Percentiles rank a stretch among this genome's conserved stretches.
phyloP scores from a whole-genome alignment of 208 protist species.

The Acanthamoeba divionensis region DNA sequence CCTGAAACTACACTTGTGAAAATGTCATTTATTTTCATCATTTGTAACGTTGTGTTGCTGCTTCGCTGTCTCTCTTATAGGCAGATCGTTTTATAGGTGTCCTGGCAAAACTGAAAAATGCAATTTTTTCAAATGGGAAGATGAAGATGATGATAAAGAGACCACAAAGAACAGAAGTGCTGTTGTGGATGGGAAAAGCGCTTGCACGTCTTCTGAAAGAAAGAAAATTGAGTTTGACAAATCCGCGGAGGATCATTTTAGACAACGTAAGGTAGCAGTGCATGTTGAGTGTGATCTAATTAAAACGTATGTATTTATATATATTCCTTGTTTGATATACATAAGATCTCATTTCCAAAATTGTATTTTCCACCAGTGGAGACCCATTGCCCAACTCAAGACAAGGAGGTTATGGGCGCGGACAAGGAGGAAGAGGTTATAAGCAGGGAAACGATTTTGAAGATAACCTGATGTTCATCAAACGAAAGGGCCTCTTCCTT shows the following conservation, averaged over 20 bases:
- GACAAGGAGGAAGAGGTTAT: constrained; percentile 10
- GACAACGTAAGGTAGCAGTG: not conserved
- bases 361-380: not conserved
- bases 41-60: too few relatives aligned
- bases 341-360: not conserved
- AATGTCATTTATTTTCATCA: not conserved
- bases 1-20: too few relatives aligned
- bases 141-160: not conserved
- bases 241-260: constrained; percentile 9
- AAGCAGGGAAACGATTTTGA: not conserved
- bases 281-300: constrained; percentile 37
- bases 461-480: not conserved
- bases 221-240: constrained; percentile 46
- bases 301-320: not conserved
- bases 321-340: not conserved
- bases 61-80: too few relatives aligned
- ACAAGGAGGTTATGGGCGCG: not conserved
- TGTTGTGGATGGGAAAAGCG: not conserved
- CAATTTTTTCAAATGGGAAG: constrained; percentile 43
- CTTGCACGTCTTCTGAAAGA: not conserved
- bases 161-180: not conserved
- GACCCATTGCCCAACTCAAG: not conserved
- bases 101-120: not conserved
- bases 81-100: constrained; percentile 4
- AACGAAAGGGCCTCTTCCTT: constrained; percentile 22